Percentiles rank a stretch among this genome's conserved stretches.
phyloP scores from a whole-genome alignment of 257 asterid species.

The Striga asiatica region DNA sequence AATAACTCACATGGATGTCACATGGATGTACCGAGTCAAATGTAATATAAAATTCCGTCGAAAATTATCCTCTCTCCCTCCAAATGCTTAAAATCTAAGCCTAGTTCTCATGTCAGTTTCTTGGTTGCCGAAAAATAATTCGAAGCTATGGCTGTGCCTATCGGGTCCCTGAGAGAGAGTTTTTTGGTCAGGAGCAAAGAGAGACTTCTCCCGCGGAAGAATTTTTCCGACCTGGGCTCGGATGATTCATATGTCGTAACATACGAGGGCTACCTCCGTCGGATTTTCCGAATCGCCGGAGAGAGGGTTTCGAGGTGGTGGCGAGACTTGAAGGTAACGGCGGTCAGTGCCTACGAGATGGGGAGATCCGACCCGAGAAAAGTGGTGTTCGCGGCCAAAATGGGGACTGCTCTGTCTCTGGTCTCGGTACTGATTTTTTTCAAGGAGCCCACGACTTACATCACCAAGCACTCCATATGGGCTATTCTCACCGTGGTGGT shows the following conservation, averaged over 20 bases:
- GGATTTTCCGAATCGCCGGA: conserved; percentile 22
- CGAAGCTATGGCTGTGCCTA: conserved; percentile 47
- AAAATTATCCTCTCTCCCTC: too few relatives aligned
- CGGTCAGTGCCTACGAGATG: conserved; percentile 37
- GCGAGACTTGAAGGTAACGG: conserved; percentile 17
- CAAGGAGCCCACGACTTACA: conserved; percentile 48
- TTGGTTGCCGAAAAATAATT: too few relatives aligned
- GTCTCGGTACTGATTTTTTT: conserved; percentile 57
- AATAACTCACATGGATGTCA: too few relatives aligned
- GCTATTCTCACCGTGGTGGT: conserved; percentile 80
- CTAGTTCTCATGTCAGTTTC: too few relatives aligned
- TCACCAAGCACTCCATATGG: conserved; percentile 50
- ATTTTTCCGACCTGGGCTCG: conserved; percentile 37
- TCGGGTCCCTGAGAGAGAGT: conserved; percentile 59
- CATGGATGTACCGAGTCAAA: too few relatives aligned
- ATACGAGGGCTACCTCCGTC: conserved; percentile 25
- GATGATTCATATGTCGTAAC: conserved; percentile 17
- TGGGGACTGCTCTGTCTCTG: conserved; percentile 45
- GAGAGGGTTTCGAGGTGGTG: conserved; percentile 23
- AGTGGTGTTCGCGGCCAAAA: conserved; percentile 48
- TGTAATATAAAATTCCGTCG: too few relatives aligned
- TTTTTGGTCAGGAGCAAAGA: conserved; percentile 48
- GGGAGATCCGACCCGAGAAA: conserved; percentile 69
- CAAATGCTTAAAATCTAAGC: too few relatives aligned
- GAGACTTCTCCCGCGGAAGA: conserved; percentile 33